These are phyloP conservation scores for Medicago truncatula DNA, from an alignment of 306 rosid species.

Conservation along the genomic window MtrunA17r5.0-ANR NC_053046.1:39434001-39434500, in stretches of 20 bases:
- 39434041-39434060: constrained; percentile 45
- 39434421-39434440: constrained; percentile 19
- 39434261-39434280: constrained; percentile 87
- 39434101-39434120: constrained; percentile 45
- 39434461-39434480: background rate
- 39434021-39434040: constrained; percentile 33
- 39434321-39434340: constrained; percentile 70
- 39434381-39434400: constrained; percentile 47
- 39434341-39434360: constrained; percentile 58
- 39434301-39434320: constrained; percentile 80
- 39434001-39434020: background rate
- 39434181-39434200: constrained; percentile 60
- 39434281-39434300: constrained; percentile 79
- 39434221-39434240: constrained; percentile 62
- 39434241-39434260: constrained; percentile 75
- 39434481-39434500: constrained; percentile 16
- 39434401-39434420: constrained; percentile 38
- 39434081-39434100: constrained; percentile 51
- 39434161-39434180: constrained; percentile 45
- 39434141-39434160: constrained; percentile 36
- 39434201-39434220: constrained; percentile 51
- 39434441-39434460: background rate
- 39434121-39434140: constrained; percentile 46
- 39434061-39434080: constrained; percentile 54
- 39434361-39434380: constrained; percentile 37